Conservation (phyloP, 2,329 filamentous ascomycete genomes). For the Fusarium brachygibbosum region DNA sequence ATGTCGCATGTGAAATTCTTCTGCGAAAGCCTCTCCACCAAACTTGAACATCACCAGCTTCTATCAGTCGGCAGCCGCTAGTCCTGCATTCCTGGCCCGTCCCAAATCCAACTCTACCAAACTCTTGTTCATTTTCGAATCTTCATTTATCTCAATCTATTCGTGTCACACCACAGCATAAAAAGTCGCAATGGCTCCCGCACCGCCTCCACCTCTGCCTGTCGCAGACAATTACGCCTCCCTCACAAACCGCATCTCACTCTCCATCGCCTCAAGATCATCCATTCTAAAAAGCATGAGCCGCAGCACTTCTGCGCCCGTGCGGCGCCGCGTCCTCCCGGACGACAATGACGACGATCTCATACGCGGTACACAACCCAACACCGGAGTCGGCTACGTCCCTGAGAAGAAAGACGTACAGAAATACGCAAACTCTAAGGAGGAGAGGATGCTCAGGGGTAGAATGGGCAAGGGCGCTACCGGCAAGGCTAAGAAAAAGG, state of each 20-base stretch:
- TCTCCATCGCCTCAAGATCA: conserved; percentile 55
- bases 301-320: conserved; percentile 39
- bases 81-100: neutral
- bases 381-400: conserved; percentile 60
- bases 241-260: conserved; percentile 59
- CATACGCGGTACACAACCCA: conserved; percentile 46
- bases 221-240: conserved; percentile 56
- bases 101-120: neutral
- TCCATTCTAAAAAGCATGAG: conserved; percentile 53
- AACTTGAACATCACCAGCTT: conserved; percentile 30
- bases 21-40: conserved; percentile 30
- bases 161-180: neutral
- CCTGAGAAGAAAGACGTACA: conserved; percentile 45
- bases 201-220: conserved; percentile 51
- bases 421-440: conserved; percentile 44
- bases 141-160: neutral
- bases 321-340: conserved; percentile 12
- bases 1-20: conserved; percentile 48
- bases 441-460: conserved; percentile 52
- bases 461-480: conserved; percentile 48
- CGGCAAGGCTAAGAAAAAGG: conserved; percentile 23
- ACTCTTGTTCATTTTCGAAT: neutral
- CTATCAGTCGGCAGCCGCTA: neutral
- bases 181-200: conserved; percentile 39
- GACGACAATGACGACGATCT: conserved; percentile 49